A percentile compares a stretch with the other conserved stretches of the same genome.
Conservation (phyloP, 768 basidiomycete genomes). For the Tylopilus subfusipes region DNA sequence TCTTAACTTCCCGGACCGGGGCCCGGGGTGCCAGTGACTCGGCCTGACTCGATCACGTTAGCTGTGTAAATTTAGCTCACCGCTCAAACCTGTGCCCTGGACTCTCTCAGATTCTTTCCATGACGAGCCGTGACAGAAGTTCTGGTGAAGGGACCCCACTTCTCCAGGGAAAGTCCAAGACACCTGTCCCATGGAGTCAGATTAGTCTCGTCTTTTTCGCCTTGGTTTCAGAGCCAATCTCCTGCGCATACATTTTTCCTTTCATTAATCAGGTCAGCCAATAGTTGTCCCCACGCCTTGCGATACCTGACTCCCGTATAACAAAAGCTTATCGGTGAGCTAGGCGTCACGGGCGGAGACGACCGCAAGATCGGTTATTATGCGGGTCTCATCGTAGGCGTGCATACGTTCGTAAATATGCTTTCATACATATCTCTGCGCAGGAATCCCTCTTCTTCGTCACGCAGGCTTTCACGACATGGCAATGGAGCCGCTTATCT, state of each 20-base stretch:
- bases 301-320: not conserved
- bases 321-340: constrained; percentile 46
- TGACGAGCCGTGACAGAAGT: constrained; percentile 30
- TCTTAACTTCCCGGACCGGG: too few relatives aligned
- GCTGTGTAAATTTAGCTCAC: too few relatives aligned
- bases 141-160: constrained; percentile 40
- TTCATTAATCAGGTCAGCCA: constrained; percentile 55
- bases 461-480: constrained; percentile 52
- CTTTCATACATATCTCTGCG: not conserved
- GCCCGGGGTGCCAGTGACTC: too few relatives aligned
- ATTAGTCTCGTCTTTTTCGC: constrained; percentile 46
- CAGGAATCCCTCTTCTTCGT: constrained; percentile 64
- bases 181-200: constrained; percentile 52
- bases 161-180: constrained; percentile 34
- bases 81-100: too few relatives aligned
- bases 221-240: constrained; percentile 53
- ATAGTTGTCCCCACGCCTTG: not conserved
- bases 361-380: constrained; percentile 66
- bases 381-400: constrained; percentile 26
- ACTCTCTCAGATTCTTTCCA: not conserved
- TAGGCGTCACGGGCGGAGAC: constrained; percentile 19
- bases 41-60: not conserved
- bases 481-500: constrained; percentile 64
- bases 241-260: constrained; percentile 54
- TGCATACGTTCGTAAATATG: not conserved